phyloP scores from a whole-genome alignment of 768 basidiomycete genomes.

The Suillus sp. region DNA sequence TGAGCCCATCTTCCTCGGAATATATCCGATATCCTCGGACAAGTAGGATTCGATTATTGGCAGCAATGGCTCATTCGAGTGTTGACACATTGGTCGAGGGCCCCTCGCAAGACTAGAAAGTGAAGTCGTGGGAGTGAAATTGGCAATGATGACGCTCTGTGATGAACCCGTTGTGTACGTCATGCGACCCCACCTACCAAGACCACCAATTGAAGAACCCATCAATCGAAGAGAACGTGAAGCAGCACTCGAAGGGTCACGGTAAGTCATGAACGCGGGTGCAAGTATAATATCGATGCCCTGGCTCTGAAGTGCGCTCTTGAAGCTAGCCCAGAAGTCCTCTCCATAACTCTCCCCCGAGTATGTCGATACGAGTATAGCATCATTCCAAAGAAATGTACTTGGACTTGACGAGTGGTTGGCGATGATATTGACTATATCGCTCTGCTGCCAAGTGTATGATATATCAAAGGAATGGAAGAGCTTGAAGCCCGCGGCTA shows the following conservation, averaged over 20 bases:
- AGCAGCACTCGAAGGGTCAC: constrained; percentile 25
- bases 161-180: no score
- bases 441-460: constrained; percentile 33
- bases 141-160: no score
- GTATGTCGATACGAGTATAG: constrained; percentile 40
- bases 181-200: constrained; percentile 23
- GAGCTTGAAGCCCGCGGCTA: constrained; percentile 39
- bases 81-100: no score
- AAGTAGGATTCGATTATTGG: no score
- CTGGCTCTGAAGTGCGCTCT: constrained; percentile 14
- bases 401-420: constrained; percentile 33
- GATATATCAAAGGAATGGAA: constrained; percentile 36
- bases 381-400: constrained; percentile 26
- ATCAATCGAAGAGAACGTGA: constrained; percentile 26
- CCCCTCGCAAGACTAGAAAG: no score
- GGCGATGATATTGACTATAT: constrained; percentile 19
- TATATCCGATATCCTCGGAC: no score
- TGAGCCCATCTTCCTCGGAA: no score
- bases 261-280: constrained; percentile 33
- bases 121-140: no score
- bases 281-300: constrained; percentile 35
- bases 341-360: constrained; percentile 39
- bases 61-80: no score
- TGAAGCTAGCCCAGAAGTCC: constrained; percentile 24
- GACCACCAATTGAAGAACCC: constrained; percentile 41